Conservation (phyloP, 352 stramenopile species). For the Phytophthora fragariae region DNA sequence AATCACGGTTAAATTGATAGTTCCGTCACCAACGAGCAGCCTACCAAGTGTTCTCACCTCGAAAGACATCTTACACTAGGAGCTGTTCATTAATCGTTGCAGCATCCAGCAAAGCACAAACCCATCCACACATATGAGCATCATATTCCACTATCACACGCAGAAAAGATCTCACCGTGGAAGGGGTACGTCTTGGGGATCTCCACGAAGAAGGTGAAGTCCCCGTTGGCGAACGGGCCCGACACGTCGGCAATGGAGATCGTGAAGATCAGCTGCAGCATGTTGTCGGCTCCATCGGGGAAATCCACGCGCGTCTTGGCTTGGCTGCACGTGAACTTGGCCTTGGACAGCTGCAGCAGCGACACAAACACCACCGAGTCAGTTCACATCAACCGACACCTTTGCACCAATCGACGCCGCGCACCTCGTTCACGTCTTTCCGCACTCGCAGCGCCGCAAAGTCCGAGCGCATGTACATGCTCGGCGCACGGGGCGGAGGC, state of each 20-base stretch:
- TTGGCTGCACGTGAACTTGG: constrained; percentile 81
- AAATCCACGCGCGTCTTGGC: constrained; percentile 87
- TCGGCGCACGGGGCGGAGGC: constrained; percentile 12
- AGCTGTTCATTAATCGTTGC: constrained; percentile 40
- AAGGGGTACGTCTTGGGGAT: constrained; percentile 91
- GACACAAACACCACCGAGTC: constrained; percentile 1
- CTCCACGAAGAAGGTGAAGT: constrained; percentile 89
- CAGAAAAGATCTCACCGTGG: constrained; percentile 54
- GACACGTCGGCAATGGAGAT: constrained; percentile 80
- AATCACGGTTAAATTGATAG: not conserved
- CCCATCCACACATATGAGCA: not conserved
- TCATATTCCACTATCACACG: not conserved
- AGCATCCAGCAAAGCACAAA: not conserved
- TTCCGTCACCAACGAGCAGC: not conserved
- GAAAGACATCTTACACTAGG: constrained; percentile 77
- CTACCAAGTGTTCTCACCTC: constrained; percentile 40
- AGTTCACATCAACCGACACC: constrained; percentile 9
- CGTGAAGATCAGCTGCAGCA: constrained; percentile 82
- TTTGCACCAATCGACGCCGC: too few relatives aligned
- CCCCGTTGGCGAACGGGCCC: constrained; percentile 82
- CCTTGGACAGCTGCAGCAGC: constrained; percentile 70
- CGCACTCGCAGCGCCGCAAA: constrained; percentile 80
- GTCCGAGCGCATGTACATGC: constrained; percentile 82
- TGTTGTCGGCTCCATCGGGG: constrained; percentile 81
- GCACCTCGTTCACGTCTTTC: constrained; percentile 89